Base-by-base conservation (phyloP, 345 rosid genomes). In the Populus alba region DNA sequence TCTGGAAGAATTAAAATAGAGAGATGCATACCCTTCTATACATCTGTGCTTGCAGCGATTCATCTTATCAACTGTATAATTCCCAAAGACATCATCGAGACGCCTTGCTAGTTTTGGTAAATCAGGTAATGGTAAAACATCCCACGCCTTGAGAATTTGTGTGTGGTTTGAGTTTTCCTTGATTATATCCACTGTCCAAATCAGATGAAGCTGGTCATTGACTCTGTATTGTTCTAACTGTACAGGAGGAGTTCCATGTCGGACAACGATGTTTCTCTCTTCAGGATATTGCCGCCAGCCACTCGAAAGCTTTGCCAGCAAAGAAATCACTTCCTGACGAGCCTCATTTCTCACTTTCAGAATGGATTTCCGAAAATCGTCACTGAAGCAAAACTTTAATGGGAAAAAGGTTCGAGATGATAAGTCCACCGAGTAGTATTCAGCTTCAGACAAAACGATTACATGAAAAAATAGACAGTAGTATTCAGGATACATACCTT, bases 101-200 rank as follows among this genome's bases (percentile, higher is more conserved):
- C 82, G 82, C 73, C 84, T 83, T 39, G 75, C 89, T 77, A 85
- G 66, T 70, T 83, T 81, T 2, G 38, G 76, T 51, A 79, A 71
- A 71, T 86, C 87, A 70, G 78, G 84, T n/a, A 57, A 66, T 7
- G 89, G 87, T 80, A 88, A 35, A 69, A 90, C 68, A 73, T 90
- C 91, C 91, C 89, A 90, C 23, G 84, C 81, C 81, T 81, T 90
- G 73, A 90, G 63, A 59, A 85, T 78, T 77, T 88, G 91, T 18
- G 43, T 71, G 35, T n/a, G 16, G 73, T 85, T 78, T 27, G 33
- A n/a, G 4, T 3, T 65, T 61, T 84, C 85, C 80, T 83, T 86
- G 29, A 10, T 55, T 0, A 85, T 18, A 71, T 90, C 93, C 62
- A 45, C 76, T 1, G 89, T 82, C 78, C 90, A 87, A 20, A 88